Conservation (phyloP, 345 rosid species). For the Iberis pinnata region DNA sequence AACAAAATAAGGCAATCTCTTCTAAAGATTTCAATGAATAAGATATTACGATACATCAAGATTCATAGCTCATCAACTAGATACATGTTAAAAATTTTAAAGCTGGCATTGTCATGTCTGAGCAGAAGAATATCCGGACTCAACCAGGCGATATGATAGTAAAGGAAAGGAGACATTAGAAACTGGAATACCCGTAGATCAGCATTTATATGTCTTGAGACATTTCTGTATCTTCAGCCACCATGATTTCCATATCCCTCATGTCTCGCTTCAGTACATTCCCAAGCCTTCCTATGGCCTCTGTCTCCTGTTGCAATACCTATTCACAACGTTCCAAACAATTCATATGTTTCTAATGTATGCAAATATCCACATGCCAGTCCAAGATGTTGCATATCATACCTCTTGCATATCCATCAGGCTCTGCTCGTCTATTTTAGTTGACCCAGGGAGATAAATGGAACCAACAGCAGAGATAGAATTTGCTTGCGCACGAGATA, state of each 20-base stretch:
- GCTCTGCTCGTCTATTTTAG: constrained; percentile 93
- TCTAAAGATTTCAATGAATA: background rate
- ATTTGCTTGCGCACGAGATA: constrained; percentile 74
- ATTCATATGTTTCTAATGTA: background rate
- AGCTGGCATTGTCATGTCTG: constrained; percentile 8
- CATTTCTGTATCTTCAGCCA: constrained; percentile 73
- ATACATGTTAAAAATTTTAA: background rate
- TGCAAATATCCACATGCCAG: too few relatives aligned
- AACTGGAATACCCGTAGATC: constrained; percentile 11
- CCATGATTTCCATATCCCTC: constrained; percentile 77
- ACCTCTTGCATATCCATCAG: constrained; percentile 97
- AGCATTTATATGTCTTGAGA: constrained; percentile 21
- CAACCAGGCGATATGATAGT: background rate
- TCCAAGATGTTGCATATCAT: constrained; percentile 9
- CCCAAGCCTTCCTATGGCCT: constrained; percentile 80
- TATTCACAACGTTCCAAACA: constrained; percentile 19
- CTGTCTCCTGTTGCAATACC: constrained; percentile 91
- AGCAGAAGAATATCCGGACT: constrained; percentile 2
- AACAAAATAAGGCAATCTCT: constrained; percentile 15
- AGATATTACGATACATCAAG: constrained; percentile 14
- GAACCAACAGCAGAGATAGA: constrained; percentile 52
- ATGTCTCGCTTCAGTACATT: constrained; percentile 73
- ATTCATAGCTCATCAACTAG: constrained; percentile 12
- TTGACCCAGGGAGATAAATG: constrained; percentile 77
- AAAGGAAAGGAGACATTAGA: background rate